Evolutionary conservation across 1,139 yeast species (phyloP), one percentile per base, ranked within the genome.

Genomic region (Blastobotrys ciferrii): DNA sequence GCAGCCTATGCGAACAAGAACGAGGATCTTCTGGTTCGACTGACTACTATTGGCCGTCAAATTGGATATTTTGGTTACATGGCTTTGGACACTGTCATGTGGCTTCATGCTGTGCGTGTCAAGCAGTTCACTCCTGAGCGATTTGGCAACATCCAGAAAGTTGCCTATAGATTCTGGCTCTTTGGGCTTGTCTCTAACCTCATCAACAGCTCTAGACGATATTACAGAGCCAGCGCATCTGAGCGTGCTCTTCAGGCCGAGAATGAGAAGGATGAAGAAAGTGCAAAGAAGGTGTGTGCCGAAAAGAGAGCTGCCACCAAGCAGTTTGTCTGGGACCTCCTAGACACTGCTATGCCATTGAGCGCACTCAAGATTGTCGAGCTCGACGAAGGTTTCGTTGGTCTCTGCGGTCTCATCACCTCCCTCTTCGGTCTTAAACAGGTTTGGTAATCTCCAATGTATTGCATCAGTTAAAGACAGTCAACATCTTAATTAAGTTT

Each of bases 341-440:
- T 86, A 57, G 98, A 91, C 68, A 66, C 80, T 58, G 75, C 85
- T 58, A 83, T 89, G 61, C 95, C 95, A 20, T 72, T 84, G 64
- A 82, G 85, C 66, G 78, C 83, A 45, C 76, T 87, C 67, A 75
- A 78, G 52, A 70, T 74, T 67, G 72, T 85, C 60, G 73, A 78
- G 59, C 40, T 52, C 14, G 81, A 84, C 64, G 97, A 91, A 60
- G 95, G 95, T 45, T 76, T 84, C 45, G 78, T 88, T 49, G 97
- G 96, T 45, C 72, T 84, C 55, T 91, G 94, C 42, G 98, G 98
- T 66, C 76, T 85, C 31, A 72, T 87, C 53, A 88, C 97, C 30
- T 84, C 96, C 38, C 53, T 83, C 49, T 73, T 89, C 69, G 96
- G 96, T 35, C 74, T 87, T 53, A 78, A 76, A 63, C 89, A 87